Evolutionary conservation across 2,329 filamentous ascomycete genomes (phyloP).

Genomic region (Arthrobotrys musiformis): DNA sequence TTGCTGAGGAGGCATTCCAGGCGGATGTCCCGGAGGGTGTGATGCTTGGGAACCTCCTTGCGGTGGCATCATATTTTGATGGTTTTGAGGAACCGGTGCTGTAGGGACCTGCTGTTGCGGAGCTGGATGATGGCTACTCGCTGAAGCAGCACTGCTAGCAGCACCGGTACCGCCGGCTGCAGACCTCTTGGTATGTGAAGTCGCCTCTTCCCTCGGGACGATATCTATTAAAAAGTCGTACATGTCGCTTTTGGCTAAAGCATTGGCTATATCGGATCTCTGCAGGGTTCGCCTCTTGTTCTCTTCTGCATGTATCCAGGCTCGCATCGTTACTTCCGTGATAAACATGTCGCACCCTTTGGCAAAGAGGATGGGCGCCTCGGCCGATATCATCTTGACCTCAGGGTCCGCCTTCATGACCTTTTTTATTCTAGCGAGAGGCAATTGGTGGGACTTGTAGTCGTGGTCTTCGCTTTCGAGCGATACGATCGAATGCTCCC

Average conservation of each 20-base stretch:
- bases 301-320: conserved; percentile 99
- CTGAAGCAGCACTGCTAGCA: conserved; percentile 66
- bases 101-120: conserved; percentile 67
- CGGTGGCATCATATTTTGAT: conserved; percentile 71
- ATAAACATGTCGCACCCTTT: conserved; percentile 99
- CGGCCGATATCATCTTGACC: conserved; percentile 99
- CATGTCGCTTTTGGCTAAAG: conserved; percentile 97
- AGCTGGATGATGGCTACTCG: conserved; percentile 63
- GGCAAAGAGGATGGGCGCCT: conserved; percentile 96
- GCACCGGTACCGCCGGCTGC: conserved; percentile 65
- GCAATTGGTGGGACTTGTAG: conserved; percentile 97
- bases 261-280: conserved; percentile 94
- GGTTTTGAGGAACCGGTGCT: conserved; percentile 69
- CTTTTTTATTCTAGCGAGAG: conserved; percentile 98
- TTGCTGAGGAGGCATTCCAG: conserved; percentile 81
- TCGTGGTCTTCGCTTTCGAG: conserved; percentile 95
- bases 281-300: conserved; percentile 97
- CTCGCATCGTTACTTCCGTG: conserved; percentile 97
- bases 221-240: conserved; percentile 99
- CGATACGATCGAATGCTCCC: conserved; percentile 97
- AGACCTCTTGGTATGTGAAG: conserved; percentile 80
- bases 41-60: conserved; percentile 72
- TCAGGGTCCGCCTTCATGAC: conserved; percentile 99
- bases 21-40: conserved; percentile 74
- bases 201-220: conserved; percentile 91